A percentile compares a stretch with the other conserved stretches of the same genome.
Evolutionary conservation across 2,329 filamentous ascomycete genomes (phyloP).

Genomic region (Herpotrichia juniperi): DNA sequence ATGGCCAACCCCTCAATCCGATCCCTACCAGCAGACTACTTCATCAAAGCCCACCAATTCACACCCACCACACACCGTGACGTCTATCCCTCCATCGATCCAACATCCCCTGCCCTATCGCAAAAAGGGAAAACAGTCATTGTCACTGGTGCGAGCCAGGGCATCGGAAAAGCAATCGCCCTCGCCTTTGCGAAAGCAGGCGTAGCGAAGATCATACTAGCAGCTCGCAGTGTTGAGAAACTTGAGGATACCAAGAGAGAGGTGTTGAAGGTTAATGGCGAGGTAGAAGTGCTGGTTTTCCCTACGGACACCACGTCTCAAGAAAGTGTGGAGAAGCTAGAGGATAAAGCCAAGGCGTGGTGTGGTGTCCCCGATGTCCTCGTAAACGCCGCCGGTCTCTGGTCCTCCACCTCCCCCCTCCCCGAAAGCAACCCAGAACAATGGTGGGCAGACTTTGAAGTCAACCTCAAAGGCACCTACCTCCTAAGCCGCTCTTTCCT

Average conservation of each 20-base stretch:
- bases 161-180: slow-evolving; percentile 21
- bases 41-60: no score
- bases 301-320: neutral
- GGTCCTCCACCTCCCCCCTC: neutral
- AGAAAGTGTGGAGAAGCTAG: neutral
- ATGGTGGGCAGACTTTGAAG: slow-evolving; percentile 12
- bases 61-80: no score
- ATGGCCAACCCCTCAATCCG: no score
- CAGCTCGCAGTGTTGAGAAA: neutral
- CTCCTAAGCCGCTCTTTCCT: slow-evolving; percentile 10
- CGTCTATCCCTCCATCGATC: neutral
- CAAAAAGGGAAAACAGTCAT: slow-evolving; percentile 5
- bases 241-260: neutral
- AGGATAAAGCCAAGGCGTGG: neutral
- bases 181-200: neutral
- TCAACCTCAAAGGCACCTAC: slow-evolving; percentile 43
- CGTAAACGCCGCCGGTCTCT: neutral
- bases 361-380: neutral
- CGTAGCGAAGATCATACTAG: neutral
- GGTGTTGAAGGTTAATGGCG: neutral
- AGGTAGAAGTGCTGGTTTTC: neutral
- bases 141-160: slow-evolving; percentile 8
- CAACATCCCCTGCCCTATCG: neutral
- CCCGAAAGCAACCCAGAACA: neutral
- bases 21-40: no score